Conservation (phyloP, 2,329 filamentous ascomycete species). For the Penicillium digitatum region DNA sequence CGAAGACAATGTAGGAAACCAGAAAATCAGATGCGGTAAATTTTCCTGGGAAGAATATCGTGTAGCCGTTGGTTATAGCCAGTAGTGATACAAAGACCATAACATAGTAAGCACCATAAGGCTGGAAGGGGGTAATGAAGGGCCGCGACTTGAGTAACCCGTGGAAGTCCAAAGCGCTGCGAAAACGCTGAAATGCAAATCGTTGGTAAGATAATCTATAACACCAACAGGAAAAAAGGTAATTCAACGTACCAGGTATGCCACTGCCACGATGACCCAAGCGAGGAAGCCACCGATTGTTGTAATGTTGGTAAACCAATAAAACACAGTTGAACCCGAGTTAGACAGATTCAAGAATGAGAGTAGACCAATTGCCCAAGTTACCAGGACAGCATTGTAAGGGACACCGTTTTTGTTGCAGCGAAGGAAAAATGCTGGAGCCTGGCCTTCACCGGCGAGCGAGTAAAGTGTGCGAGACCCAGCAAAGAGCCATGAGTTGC, state of each 20-base stretch:
- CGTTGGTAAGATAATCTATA: background rate
- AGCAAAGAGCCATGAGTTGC: conserved; percentile 60
- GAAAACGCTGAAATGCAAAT: conserved; percentile 48
- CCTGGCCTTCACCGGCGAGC: conserved; percentile 44
- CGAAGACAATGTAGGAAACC: conserved; percentile 53
- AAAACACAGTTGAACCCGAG: conserved; percentile 37
- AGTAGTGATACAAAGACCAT: conserved; percentile 48
- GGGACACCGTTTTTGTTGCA: conserved; percentile 52
- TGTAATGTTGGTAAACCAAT: conserved; percentile 42
- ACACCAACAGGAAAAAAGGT: conserved; percentile 39
- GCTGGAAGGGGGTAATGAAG: conserved; percentile 50
- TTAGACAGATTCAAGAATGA: conserved; percentile 35
- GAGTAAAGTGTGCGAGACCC: conserved; percentile 49
- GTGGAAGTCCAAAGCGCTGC: conserved; percentile 51
- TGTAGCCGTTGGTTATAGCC: conserved; percentile 56
- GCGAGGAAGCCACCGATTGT: conserved; percentile 39
- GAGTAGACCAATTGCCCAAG: conserved; percentile 38
- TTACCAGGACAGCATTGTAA: conserved; percentile 45
- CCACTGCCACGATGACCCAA: conserved; percentile 43
- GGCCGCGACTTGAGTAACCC: conserved; percentile 45
- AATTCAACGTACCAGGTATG: conserved; percentile 41
- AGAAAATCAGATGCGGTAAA: conserved; percentile 50
- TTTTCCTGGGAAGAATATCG: conserved; percentile 49
- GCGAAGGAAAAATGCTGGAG: conserved; percentile 39
- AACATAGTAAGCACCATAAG: conserved; percentile 51